Conservation (phyloP, 1,284 basidiomycete genomes). For the Rhodotorula sp. region DNA sequence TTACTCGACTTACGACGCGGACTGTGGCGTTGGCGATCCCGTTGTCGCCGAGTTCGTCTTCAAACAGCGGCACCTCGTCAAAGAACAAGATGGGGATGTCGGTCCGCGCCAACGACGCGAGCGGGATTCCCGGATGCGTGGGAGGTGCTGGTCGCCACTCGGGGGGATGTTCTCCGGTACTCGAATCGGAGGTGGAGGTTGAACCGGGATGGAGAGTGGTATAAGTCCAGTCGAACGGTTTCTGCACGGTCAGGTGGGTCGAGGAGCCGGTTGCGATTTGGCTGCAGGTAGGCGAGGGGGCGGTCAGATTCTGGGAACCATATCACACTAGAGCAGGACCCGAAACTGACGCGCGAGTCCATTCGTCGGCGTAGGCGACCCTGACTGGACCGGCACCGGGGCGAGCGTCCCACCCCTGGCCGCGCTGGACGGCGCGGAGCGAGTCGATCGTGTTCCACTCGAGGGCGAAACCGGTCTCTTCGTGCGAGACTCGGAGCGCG, state of each 20-base stretch:
- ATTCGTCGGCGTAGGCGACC: conserved; percentile 90
- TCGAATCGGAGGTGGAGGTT: not conserved
- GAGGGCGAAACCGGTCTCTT: conserved; percentile 16
- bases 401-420: conserved; percentile 53
- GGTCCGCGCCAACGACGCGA: conserved; percentile 77
- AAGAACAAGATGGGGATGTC: conserved; percentile 89
- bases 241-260: conserved; percentile 48
- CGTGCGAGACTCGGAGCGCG: conserved; percentile 60
- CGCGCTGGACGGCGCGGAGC: conserved; percentile 66
- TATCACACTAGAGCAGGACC: not conserved
- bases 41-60: conserved; percentile 93
- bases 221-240: conserved; percentile 98
- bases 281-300: conserved; percentile 54
- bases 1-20: conserved; percentile 68
- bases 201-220: conserved; percentile 78
- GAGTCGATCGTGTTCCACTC: conserved; percentile 61
- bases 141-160: conserved; percentile 53
- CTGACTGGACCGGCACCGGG: conserved; percentile 81
- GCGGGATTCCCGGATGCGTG: conserved; percentile 60
- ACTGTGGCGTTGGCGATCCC: conserved; percentile 78
- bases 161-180: not conserved
- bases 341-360: conserved; percentile 64
- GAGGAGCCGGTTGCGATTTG: conserved; percentile 51
- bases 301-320: not conserved
- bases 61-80: conserved; percentile 85